Base-by-base conservation (phyloP, 1,139 yeast species). In the Kurtzmaniella quercitrusa region DNA sequence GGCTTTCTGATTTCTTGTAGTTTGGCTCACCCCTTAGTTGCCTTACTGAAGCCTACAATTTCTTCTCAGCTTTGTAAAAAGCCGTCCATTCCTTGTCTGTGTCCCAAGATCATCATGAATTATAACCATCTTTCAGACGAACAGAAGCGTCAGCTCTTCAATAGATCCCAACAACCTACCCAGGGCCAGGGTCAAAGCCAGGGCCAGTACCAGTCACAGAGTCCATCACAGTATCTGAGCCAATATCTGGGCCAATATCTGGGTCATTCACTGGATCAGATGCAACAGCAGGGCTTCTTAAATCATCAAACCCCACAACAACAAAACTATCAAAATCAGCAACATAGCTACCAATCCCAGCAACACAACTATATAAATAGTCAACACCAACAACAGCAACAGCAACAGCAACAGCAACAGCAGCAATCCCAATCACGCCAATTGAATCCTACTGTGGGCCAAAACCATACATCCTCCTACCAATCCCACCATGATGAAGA, bases 101-200 rank as follows among this genome's bases (percentile, higher is more conserved):
- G 16, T 14, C 15, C 25, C 21, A 10, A 19, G 23, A 37, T 17
- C 36, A 65, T 65, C 36, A 65, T 65, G 70, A 59, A 65, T 46
- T 65, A 58, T 53, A 68, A 63, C 43, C 57, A 61, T 41, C 55
- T 65, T 37, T 54, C 66, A 14, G 68, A 65, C 27, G 65, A 63
- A 45, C 68, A 66, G 54, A 66, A 64, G 56, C 68, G 62, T 45
- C 68, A 60, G 53, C 63, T 62, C 41, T 64, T 27, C 31, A 27
- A 27, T n/a, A 10, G 31, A n/a, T 4, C 14, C 31, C 54, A 53
- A 34, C 54, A 50, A n/a, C n/a, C n/a, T n/a, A n/a, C n/a, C n/a
- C n/a, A n/a, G n/a, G n/a, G n/a, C n/a, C n/a, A n/a, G n/a, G n/a
- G n/a, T n/a, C n/a, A n/a, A n/a, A n/a, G n/a, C 25, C 58, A 54